Base-by-base conservation (phyloP, 805 yeast species). In the Yamadazyma kitorensis region DNA sequence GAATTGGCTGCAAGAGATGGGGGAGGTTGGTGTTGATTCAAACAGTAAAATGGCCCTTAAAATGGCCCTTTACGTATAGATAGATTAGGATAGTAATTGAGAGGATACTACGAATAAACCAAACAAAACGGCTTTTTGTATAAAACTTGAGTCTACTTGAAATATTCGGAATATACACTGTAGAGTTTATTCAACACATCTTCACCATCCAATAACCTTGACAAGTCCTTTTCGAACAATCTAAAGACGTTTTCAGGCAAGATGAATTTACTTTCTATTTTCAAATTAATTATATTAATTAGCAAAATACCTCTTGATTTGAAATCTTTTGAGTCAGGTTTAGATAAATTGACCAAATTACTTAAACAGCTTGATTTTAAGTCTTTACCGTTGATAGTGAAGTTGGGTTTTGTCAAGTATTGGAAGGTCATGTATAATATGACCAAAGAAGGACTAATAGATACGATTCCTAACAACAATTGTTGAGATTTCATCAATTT, bases 391-490 rank as follows among this genome's bases (percentile, higher is more conserved):
- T 54, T 36, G 49, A 54, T 37, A 47, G 46, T 57, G 49, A 49
- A 39, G 27, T 55, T 27, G 64, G 61, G 39, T 46, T 45, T 24
- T 24, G 64, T 48, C 33, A 66, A 55, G 7, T 76, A 77, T 22
- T 54, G 60, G 36, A 51, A 49, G 8, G 63, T 34, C 41, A 74
- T 72, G 57, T 80, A 73, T 2, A 80, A 42, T 11, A 82, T 74
- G 35, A 86, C 45, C 15, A 78, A 47, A 33, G 91, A 74, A 0
- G 98, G 98, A 13, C 89, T 75, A 3, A 93, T 80, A 1, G 97
- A 96, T 17, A 93, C 84, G 15, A 86, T 65, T 1, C 95, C 96
- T 63, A 91, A 86, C n/a, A 93, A 93, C 35, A 91, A 72, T 55
- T 93, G 95, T 61, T 91, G 98, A 32, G 93, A 82, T 56, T 87